Conservation (phyloP, 2,329 filamentous ascomycete species). For the Biscogniauxia marginata region DNA sequence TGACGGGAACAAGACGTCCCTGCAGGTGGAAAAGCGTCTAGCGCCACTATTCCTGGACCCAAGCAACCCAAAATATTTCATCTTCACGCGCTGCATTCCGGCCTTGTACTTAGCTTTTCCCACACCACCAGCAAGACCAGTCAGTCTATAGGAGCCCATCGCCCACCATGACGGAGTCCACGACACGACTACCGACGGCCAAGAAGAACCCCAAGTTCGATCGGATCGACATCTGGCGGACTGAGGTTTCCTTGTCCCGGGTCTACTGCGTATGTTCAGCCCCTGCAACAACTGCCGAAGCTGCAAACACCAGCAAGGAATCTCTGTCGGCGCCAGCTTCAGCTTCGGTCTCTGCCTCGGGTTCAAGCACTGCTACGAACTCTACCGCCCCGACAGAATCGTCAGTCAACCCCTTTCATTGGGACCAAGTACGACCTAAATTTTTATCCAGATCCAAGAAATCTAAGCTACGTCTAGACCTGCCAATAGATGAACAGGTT, state of each 20-base stretch:
- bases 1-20: background rate
- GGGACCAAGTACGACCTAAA: background rate
- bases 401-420: background rate
- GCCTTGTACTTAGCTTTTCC: too few relatives aligned
- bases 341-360: background rate
- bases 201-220: constrained; percentile 18
- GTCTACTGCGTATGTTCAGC: constrained; percentile 34
- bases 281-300: constrained; percentile 22
- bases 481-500: background rate
- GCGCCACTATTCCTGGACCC: background rate
- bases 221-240: constrained; percentile 50
- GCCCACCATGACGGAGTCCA: constrained; percentile 2
- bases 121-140: too few relatives aligned
- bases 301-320: background rate
- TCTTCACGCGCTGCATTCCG: too few relatives aligned
- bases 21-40: background rate
- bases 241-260: constrained; percentile 43
- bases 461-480: background rate
- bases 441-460: background rate
- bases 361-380: background rate
- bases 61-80: background rate
- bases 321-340: background rate
- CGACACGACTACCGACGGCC: constrained; percentile 5
- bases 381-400: background rate
- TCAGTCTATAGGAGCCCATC: too few relatives aligned